Evolutionary conservation across 345 rosid species (phyloP), one percentile per base, ranked within the genome.

Genomic region (Acer negundo): DNA sequence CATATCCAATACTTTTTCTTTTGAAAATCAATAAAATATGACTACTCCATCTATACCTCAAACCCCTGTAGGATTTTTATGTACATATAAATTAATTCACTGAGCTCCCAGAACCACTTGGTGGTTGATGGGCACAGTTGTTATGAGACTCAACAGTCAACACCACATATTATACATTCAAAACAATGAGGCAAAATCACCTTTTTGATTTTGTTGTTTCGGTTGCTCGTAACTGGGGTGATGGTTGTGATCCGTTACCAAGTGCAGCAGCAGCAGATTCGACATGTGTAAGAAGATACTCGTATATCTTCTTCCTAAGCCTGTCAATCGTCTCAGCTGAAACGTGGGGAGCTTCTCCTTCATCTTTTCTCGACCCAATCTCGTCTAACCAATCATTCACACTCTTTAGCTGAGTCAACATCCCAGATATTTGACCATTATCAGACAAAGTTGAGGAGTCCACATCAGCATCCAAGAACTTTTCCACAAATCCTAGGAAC

Each of bases 181-280:
- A 9, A 64, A 74, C 23, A 10, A 31, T 9, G 26, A 13, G 12
- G 6, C 7, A 12, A 19, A 58, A 31, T 91, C 83, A 90, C 87
- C 87, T 89, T 82, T 87, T 93, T 31, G 85, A 64, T 81, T 90
- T 93, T 19, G 87, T 51, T 76, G 87, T 51, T 76, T 88, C 93
- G 0, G 76, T 65, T 55, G 89, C 20, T 46, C 49, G 49, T 9
- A 71, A 72, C 20, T 75, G 62, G 11, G 88, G 93, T 55, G 90
- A 85, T 4, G 91, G 74, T 68, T 87, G 93, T 3, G 94, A 82
- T 63, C 91, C 90, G 17, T 87, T 85, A 8, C 97, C 95, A 56
- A 95, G 88, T 47, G 97, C 98, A 6, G 97, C 97, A 23, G 98
- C 98, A 13, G 98, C 97, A 2, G 95, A 93, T 81, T 93, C 98